Evolutionary conservation across 352 stramenopile genomes (phyloP).

Genomic region (Pythium angustatum): DNA sequence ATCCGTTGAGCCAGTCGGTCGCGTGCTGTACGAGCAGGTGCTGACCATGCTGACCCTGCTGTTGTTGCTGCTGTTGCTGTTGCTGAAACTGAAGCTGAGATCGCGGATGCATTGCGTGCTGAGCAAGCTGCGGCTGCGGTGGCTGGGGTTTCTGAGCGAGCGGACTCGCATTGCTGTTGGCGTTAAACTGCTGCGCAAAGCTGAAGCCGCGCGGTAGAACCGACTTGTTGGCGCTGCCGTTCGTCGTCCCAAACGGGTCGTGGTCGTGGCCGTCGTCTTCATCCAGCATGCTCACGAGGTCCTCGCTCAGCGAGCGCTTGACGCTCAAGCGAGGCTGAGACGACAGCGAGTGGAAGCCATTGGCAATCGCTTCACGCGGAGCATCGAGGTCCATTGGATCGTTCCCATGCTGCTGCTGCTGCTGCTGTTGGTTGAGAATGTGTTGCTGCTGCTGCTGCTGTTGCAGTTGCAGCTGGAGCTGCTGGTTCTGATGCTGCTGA

Average conservation of each 20-base stretch:
- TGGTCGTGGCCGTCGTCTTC: conserved; percentile 34
- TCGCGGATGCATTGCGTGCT: background rate
- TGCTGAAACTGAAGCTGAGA: background rate
- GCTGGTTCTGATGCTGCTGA: background rate
- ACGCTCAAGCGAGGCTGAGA: conserved; percentile 38
- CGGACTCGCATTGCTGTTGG: conserved; percentile 17
- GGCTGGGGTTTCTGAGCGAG: conserved; percentile 11
- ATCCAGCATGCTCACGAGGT: conserved; percentile 78
- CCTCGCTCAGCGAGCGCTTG: conserved; percentile 69
- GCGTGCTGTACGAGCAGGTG: conserved; percentile 40
- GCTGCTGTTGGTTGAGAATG: background rate
- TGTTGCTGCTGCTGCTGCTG: conserved; percentile 17
- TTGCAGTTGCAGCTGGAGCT: conserved; percentile 24
- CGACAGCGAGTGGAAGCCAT: conserved; percentile 24
- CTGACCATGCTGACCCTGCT: conserved; percentile 33
- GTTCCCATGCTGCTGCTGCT: background rate
- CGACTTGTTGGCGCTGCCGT: conserved; percentile 5
- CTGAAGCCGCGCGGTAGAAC: conserved; percentile 8
- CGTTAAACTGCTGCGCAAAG: conserved; percentile 11
- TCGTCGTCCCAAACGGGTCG: conserved; percentile 13
- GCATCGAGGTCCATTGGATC: conserved; percentile 25
- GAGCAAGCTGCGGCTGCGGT: conserved; percentile 22
- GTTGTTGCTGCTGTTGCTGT: conserved; percentile 10
- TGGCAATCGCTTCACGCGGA: background rate
- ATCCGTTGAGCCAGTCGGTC: conserved; percentile 20